Evolutionary conservation across 345 rosid species (phyloP).

Genomic region (Dimocarpus longan): DNA sequence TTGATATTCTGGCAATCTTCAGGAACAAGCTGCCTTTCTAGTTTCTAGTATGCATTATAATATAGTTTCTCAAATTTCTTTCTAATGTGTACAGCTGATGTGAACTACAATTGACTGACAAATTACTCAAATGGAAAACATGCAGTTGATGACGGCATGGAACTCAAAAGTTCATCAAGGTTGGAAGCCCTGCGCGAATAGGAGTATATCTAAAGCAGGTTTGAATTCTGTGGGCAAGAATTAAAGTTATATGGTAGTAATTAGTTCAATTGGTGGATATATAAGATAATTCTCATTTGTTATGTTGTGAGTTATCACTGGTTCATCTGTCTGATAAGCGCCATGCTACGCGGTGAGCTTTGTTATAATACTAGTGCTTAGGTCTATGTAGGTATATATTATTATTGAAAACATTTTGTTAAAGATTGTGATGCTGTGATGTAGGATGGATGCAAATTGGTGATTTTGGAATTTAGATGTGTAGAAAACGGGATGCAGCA

Average conservation of each 20-base stretch:
- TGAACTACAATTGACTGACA: slow-evolving; percentile 22
- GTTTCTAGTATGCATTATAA: not conserved
- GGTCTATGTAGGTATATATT: not conserved
- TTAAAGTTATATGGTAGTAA: not conserved
- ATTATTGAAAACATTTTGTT: not conserved
- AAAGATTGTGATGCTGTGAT: not conserved
- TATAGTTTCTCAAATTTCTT: slow-evolving; percentile 2
- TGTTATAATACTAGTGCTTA: not conserved
- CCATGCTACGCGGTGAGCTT: not conserved
- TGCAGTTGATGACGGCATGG: slow-evolving; percentile 78
- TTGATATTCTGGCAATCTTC: not conserved
- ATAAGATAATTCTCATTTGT: not conserved
- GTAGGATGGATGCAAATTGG: not conserved
- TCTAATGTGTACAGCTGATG: slow-evolving; percentile 10
- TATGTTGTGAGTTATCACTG: not conserved
- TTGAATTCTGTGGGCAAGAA: slow-evolving; percentile 15
- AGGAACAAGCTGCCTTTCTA: not conserved
- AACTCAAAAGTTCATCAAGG: slow-evolving; percentile 45
- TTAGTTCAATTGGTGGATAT: not conserved
- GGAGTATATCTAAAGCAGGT: slow-evolving; percentile 61
- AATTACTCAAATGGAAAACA: slow-evolving; percentile 22
- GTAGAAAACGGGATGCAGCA: not conserved
- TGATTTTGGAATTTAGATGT: slow-evolving; percentile 1
- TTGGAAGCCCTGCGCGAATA: slow-evolving; percentile 73
- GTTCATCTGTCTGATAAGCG: not conserved